Conservation (phyloP, 2,329 filamentous ascomycete species). For the Polychaeton citri region DNA sequence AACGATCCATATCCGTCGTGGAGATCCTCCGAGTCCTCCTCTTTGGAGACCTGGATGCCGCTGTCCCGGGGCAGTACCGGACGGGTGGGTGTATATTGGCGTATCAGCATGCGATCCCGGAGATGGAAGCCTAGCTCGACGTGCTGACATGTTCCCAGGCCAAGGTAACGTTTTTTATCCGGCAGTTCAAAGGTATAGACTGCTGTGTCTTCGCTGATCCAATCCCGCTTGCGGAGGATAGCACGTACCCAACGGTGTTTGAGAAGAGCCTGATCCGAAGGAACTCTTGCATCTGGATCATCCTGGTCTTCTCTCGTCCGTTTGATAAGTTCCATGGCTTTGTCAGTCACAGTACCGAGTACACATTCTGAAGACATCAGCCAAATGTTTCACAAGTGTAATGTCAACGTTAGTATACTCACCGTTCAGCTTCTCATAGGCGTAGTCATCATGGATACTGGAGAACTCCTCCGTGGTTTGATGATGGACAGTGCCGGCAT, state of each 20-base stretch:
- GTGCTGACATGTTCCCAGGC: conserved; percentile 39
- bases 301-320: conserved; percentile 28
- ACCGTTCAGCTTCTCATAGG: conserved; percentile 36
- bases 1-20: conserved; percentile 29
- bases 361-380: conserved; percentile 41
- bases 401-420: conserved; percentile 21
- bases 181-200: conserved; percentile 36
- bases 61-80: conserved; percentile 31
- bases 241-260: conserved; percentile 35
- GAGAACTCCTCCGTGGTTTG: conserved; percentile 38
- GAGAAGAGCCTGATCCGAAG: conserved; percentile 22
- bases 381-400: not conserved
- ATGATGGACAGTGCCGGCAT: conserved; percentile 37
- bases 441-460: conserved; percentile 39
- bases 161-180: conserved; percentile 26
- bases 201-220: conserved; percentile 31
- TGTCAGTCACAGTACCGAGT: conserved; percentile 37
- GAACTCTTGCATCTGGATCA: conserved; percentile 21
- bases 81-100: conserved; percentile 38
- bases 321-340: conserved; percentile 34
- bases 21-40: conserved; percentile 7
- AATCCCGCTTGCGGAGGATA: conserved; percentile 25
- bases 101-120: conserved; percentile 36
- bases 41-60: no score
- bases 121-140: conserved; percentile 41